Conservation (phyloP, 352 stramenopile genomes). For the Globisporangium nodosum region DNA sequence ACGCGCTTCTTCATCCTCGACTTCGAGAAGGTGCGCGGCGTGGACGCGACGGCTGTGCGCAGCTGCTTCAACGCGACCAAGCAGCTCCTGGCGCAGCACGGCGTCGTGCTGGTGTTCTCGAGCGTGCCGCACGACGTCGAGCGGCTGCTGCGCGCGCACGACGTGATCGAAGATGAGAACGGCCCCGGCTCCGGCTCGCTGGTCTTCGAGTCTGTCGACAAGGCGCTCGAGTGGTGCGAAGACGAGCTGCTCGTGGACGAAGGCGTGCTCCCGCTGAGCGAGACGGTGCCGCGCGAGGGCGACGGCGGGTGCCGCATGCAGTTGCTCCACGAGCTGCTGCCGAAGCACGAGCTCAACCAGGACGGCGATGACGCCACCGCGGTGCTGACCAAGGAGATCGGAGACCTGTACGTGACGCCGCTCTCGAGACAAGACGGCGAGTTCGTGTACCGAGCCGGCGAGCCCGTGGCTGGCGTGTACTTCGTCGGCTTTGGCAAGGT, state of each 20-base stretch:
- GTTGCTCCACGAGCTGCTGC: slow-evolving; percentile 66
- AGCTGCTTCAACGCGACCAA: slow-evolving; percentile 86
- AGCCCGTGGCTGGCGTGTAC: slow-evolving; percentile 60
- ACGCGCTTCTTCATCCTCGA: slow-evolving; percentile 87
- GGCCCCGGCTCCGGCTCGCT: slow-evolving; percentile 47
- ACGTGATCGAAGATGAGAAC: slow-evolving; percentile 72
- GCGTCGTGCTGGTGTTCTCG: slow-evolving; percentile 70
- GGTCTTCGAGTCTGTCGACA: slow-evolving; percentile 81
- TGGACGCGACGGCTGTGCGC: slow-evolving; percentile 86
- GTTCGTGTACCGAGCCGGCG: slow-evolving; percentile 62
- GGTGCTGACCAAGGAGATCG: slow-evolving; percentile 51
- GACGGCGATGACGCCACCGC: slow-evolving; percentile 8
- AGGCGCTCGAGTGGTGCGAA: slow-evolving; percentile 83
- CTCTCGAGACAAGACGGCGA: slow-evolving; percentile 54
- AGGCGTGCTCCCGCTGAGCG: slow-evolving; percentile 61
- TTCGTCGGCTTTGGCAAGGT: slow-evolving; percentile 84
- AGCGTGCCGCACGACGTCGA: slow-evolving; percentile 67
- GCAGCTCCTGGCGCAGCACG: slow-evolving; percentile 71
- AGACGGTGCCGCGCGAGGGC: slow-evolving; percentile 28
- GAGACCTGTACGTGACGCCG: slow-evolving; percentile 67
- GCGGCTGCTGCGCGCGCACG: slow-evolving; percentile 66
- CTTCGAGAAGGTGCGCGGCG: slow-evolving; percentile 84
- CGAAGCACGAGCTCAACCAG: slow-evolving; percentile 14
- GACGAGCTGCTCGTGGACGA: slow-evolving; percentile 75
- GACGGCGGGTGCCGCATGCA: slow-evolving; percentile 37